Conservation (phyloP, 805 yeast species). For the Lipomyces spencermartinsiae region DNA sequence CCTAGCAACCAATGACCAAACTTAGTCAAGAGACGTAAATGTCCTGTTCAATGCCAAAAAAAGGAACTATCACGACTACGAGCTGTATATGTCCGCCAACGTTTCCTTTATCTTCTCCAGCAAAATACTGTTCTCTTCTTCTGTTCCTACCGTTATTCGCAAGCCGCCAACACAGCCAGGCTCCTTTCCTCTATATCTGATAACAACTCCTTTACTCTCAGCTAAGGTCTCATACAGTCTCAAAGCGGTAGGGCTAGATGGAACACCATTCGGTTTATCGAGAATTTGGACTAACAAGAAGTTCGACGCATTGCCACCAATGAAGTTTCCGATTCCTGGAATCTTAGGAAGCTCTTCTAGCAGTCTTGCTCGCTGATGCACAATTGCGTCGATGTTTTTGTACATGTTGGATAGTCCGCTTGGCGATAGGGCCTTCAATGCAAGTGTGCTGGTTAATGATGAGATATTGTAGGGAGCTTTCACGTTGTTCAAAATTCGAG, state of each 20-base stretch:
- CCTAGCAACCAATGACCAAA: neutral
- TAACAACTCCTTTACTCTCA: slow-evolving; percentile 73
- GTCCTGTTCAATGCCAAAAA: neutral
- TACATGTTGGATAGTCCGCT: slow-evolving; percentile 68
- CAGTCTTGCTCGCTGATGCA: slow-evolving; percentile 61
- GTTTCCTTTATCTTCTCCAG: slow-evolving; percentile 56
- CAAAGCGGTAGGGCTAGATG: slow-evolving; percentile 72
- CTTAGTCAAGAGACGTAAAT: neutral
- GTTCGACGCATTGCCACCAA: slow-evolving; percentile 89
- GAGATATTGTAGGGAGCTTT: slow-evolving; percentile 97
- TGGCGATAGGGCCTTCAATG: slow-evolving; percentile 69
- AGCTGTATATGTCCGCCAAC: slow-evolving; percentile 35
- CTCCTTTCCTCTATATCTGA: slow-evolving; percentile 90
- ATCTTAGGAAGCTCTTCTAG: slow-evolving; percentile 60
- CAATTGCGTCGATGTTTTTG: slow-evolving; percentile 56
- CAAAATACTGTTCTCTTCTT: slow-evolving; percentile 68
- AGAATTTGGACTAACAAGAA: slow-evolving; percentile 78
- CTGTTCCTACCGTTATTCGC: slow-evolving; percentile 86
- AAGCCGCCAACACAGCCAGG: slow-evolving; percentile 87
- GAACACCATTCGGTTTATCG: slow-evolving; percentile 60
- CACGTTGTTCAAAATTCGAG: slow-evolving; percentile 79
- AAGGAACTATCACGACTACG: neutral
- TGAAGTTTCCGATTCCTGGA: slow-evolving; percentile 69
- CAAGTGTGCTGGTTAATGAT: slow-evolving; percentile 75
- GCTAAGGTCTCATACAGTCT: slow-evolving; percentile 75